Conservation (phyloP, 768 basidiomycete genomes). For the Russula compacta region DNA sequence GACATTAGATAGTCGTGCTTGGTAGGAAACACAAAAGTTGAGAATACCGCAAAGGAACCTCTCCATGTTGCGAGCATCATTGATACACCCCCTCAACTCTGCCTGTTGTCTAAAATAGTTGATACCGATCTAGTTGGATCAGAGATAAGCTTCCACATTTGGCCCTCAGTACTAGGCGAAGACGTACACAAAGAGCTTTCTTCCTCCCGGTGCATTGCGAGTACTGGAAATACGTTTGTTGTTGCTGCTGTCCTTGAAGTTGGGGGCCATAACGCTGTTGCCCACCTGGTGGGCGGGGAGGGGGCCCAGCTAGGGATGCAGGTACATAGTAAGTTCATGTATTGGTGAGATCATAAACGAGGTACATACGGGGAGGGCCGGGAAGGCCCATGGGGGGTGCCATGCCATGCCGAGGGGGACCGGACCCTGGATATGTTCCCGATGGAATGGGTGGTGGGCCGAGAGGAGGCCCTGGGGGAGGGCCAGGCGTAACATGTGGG, state of each 20-base stretch:
- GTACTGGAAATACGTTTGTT: constrained; percentile 44
- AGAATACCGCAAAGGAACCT: constrained; percentile 35
- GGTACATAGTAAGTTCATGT: background rate
- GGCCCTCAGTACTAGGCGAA: background rate
- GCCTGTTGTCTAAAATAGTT: constrained; percentile 38
- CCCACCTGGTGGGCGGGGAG: constrained; percentile 28
- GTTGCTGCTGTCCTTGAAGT: constrained; percentile 28
- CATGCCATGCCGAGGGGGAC: background rate
- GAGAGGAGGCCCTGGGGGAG: constrained; percentile 16
- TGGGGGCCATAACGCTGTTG: constrained; percentile 39
- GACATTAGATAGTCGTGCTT: background rate
- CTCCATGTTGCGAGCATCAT: constrained; percentile 47
- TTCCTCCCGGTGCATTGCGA: constrained; percentile 45
- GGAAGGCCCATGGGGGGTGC: constrained; percentile 11
- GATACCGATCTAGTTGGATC: constrained; percentile 39
- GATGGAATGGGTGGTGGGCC: constrained; percentile 14
- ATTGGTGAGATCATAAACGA: background rate
- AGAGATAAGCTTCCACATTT: background rate
- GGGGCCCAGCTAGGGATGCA: constrained; percentile 22
- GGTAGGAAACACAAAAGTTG: background rate
- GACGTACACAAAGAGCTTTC: constrained; percentile 45
- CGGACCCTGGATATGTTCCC: constrained; percentile 17
- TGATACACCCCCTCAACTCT: constrained; percentile 47
- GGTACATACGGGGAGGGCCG: constrained; percentile 23
- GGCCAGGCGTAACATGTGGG: background rate